These are phyloP conservation scores for Talaromyces albobiverticillius DNA, from an alignment of 2,329 filamentous ascomycete genomes.

Conservation along the genomic window DNA sequence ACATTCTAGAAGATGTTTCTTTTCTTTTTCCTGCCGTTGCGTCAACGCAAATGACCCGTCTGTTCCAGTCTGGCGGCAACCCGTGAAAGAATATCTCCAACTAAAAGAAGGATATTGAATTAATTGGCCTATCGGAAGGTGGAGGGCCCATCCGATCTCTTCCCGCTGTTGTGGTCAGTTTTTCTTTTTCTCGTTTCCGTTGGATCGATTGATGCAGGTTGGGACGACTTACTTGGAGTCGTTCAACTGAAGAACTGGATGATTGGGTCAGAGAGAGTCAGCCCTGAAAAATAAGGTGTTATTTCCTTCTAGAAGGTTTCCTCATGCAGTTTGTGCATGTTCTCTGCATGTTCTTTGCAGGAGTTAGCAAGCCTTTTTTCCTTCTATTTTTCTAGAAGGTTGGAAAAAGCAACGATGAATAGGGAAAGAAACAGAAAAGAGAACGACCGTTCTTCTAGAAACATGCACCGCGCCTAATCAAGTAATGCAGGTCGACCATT, in stretches of 20 bases:
- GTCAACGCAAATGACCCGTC: too few relatives aligned
- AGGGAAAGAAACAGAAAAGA: background rate
- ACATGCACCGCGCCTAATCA: background rate
- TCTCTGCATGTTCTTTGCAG: background rate
- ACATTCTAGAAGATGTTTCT: too few relatives aligned
- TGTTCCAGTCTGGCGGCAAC: too few relatives aligned
- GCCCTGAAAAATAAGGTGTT: background rate
- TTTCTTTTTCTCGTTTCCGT: constrained; percentile 1
- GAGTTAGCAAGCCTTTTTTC: background rate
- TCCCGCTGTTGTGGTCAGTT: background rate
- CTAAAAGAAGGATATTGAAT: too few relatives aligned
- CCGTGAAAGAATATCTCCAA: too few relatives aligned
- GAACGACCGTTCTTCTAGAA: too few relatives aligned
- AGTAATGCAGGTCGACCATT: background rate
- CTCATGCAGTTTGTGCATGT: background rate
- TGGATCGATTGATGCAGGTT: background rate
- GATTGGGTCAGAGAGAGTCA: too few relatives aligned
- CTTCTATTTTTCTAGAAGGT: background rate
- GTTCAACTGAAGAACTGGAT: too few relatives aligned
- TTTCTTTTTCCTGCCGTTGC: too few relatives aligned
- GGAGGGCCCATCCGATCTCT: background rate
- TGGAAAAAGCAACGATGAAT: background rate
- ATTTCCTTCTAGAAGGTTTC: constrained; percentile 1
- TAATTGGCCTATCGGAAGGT: background rate
- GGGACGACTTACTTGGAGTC: too few relatives aligned